phyloP scores from a whole-genome alignment of 257 asterid species.

The Jaltomata sinuosa region DNA sequence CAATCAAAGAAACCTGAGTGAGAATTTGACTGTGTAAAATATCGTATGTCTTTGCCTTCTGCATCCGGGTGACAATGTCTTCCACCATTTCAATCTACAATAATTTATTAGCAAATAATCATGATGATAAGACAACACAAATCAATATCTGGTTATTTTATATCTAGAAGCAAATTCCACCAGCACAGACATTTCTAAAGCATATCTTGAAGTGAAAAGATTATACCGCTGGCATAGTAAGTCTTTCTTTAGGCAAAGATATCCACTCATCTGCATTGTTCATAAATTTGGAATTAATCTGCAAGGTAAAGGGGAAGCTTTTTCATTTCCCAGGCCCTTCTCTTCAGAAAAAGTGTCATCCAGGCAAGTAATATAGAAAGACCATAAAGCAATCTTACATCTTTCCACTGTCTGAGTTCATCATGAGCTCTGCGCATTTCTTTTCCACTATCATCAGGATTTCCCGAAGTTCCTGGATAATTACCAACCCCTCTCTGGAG shows the following conservation, averaged over 20 bases:
- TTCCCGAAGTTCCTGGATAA: constrained; percentile 13
- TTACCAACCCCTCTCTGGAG: constrained; percentile 37
- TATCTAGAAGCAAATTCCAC: background rate
- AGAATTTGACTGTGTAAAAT: constrained; percentile 37
- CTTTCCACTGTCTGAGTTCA: constrained; percentile 48
- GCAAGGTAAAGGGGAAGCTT: constrained; percentile 31
- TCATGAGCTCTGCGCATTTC: constrained; percentile 16
- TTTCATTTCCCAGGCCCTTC: background rate
- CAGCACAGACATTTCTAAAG: background rate
- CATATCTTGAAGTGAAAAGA: constrained; percentile 1
- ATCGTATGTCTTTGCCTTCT: constrained; percentile 53
- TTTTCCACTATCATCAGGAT: constrained; percentile 21
- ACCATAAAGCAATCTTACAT: constrained; percentile 40
- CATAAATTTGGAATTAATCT: constrained; percentile 47
- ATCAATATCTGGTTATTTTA: background rate
- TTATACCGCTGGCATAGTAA: constrained; percentile 36
- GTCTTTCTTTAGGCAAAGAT: constrained; percentile 26
- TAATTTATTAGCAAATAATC: background rate
- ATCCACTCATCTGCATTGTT: constrained; percentile 43
- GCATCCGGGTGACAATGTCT: constrained; percentile 41
- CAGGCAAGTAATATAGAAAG: background rate
- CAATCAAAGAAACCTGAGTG: constrained; percentile 47
- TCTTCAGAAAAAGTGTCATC: background rate
- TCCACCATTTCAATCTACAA: constrained; percentile 63
- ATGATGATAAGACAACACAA: background rate